A percentile compares a stretch with the other conserved stretches of the same genome.
phyloP scores from a whole-genome alignment of 768 basidiomycete species.

The Tremella fuciformis region DNA sequence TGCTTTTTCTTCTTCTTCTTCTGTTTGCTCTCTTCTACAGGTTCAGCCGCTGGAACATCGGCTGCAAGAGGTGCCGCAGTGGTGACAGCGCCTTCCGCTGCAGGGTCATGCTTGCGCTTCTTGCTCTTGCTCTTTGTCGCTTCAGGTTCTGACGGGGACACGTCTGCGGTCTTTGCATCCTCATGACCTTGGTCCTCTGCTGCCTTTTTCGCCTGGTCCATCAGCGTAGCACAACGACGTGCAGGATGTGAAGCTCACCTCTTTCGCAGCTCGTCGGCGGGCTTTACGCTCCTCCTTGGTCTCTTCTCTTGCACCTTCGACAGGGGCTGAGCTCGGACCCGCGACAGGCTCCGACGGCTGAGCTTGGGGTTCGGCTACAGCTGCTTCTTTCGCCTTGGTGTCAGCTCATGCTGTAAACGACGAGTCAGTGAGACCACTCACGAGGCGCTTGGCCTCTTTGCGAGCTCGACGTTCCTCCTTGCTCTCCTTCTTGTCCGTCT shows the following conservation, averaged over 20 bases:
- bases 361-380: no score
- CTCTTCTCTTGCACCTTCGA: neutral
- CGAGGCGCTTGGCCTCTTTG: constrained; percentile 13
- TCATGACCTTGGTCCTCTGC: neutral
- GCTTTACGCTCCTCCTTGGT: neutral
- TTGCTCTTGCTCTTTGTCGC: neutral
- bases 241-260: no score
- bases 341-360: no score
- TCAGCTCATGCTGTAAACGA: no score
- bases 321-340: neutral
- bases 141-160: neutral
- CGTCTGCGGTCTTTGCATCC: neutral
- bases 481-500: constrained; percentile 6
- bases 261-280: neutral
- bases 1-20: no score
- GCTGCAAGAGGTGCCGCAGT: neutral
- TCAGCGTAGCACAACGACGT: neutral
- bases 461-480: constrained; percentile 20
- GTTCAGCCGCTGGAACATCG: no score
- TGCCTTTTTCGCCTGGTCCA: constrained; percentile 4
- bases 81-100: constrained; percentile 1
- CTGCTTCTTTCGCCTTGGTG: no score
- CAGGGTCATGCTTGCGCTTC: constrained; percentile 15
- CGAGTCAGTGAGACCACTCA: neutral
- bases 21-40: no score